phyloP scores from a whole-genome alignment of 176 grass and related monocot species.

The Aegilops umbellulata region DNA sequence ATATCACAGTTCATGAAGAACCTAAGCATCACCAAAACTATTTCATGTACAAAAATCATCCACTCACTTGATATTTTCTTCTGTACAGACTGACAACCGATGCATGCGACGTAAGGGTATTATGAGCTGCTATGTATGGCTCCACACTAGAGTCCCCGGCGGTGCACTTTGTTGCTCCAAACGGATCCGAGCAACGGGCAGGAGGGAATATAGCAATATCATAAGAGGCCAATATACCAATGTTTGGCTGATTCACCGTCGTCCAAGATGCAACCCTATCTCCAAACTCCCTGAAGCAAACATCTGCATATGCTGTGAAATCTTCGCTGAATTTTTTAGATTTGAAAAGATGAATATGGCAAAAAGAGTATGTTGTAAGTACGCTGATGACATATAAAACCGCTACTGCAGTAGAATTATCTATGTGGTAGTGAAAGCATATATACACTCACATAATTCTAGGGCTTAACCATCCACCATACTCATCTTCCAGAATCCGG shows the following conservation, averaged over 20 bases:
- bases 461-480: conserved; percentile 64
- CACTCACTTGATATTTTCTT: conserved; percentile 53
- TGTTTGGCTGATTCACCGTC: conserved; percentile 47
- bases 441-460: conserved; percentile 40
- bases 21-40: not conserved
- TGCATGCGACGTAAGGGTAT: conserved; percentile 51
- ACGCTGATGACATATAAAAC: not conserved
- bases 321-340: conserved; percentile 41
- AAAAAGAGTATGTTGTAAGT: not conserved
- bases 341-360: not conserved
- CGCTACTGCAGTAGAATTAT: not conserved
- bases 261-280: conserved; percentile 61
- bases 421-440: not conserved
- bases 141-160: conserved; percentile 53
- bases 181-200: conserved; percentile 55
- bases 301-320: conserved; percentile 61
- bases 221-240: not conserved
- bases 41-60: not conserved
- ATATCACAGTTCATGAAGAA: not conserved
- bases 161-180: conserved; percentile 45
- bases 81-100: conserved; percentile 47
- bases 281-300: conserved; percentile 67
- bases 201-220: conserved; percentile 32
- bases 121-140: conserved; percentile 57
- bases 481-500: conserved; percentile 60